Evolutionary conservation across 306 rosid species (phyloP).

Genomic region (Begonia peltatifolia): DNA sequence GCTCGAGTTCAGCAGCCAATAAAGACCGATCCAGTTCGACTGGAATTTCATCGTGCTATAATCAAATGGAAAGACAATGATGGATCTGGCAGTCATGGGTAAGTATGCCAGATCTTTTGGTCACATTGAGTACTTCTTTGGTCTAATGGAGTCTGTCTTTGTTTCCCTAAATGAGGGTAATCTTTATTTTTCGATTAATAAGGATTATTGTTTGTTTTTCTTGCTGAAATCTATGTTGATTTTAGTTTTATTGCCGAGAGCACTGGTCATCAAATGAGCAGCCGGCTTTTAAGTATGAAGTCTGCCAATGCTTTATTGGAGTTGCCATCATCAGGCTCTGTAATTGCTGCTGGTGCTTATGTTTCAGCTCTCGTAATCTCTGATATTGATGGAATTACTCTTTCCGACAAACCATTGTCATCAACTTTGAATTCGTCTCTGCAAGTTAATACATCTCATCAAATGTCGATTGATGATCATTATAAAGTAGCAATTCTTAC

Average conservation of each 20-base stretch:
- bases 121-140: not conserved
- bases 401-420: constrained; percentile 12
- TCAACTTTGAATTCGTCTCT: constrained; percentile 15
- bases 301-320: constrained; percentile 87
- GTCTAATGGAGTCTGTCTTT: not conserved
- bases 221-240: constrained; percentile 9
- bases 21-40: constrained; percentile 58
- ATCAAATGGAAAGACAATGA: constrained; percentile 63
- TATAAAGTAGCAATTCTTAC: constrained; percentile 71
- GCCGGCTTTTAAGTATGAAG: constrained; percentile 74
- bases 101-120: constrained; percentile 18
- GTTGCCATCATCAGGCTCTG: constrained; percentile 53
- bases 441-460: constrained; percentile 17
- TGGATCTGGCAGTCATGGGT: constrained; percentile 84
- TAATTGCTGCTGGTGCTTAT: constrained; percentile 46
- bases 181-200: not conserved
- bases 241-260: constrained; percentile 82
- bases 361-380: constrained; percentile 63
- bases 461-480: constrained; percentile 14
- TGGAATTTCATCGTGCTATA: constrained; percentile 63
- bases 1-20: constrained; percentile 51
- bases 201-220: not conserved
- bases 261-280: constrained; percentile 83
- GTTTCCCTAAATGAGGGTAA: not conserved
- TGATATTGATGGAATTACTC: constrained; percentile 23